Base-by-base conservation (phyloP, 2,329 filamentous ascomycete species). In the Xylaria sp. region DNA sequence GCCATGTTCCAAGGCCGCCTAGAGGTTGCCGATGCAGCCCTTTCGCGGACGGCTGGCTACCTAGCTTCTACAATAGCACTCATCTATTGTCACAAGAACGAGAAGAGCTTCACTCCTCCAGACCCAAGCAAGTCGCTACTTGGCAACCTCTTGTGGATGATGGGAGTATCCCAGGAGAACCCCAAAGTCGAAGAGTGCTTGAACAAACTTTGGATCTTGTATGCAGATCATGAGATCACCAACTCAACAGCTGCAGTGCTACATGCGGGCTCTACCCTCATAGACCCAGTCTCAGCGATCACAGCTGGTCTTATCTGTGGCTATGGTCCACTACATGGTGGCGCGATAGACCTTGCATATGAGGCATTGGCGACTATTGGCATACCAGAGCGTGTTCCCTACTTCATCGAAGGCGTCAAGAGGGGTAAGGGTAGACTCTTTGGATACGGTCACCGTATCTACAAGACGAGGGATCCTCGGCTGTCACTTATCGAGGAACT, bases 151-250 rank as follows among this genome's bases (percentile, higher is more conserved):
- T 72, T 84, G n/a, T 70, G 70, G 15, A 83, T 83, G 80, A 79
- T 80, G 65, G 78, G 80, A 2, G 66, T 78, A 15, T 70, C 78
- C 12, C 33, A 58, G 14, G 59, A 58, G 2, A 74, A 80, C 57
- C 70, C 74, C 2, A 69, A 72, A n/a, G 68, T 70, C 6, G 65
- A 73, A 37, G 60, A 45, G 21, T 72, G 62, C 63, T 78, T 62
- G 70, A 73, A 57, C 69, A 76, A 69, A 63, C 72, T 74, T 45
- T 82, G 66, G 78, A 81, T 82, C 23, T 72, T 84, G 2, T 79
- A 79, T 60, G 76, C 78, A 0, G 82, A 77, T 65, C 82, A 84
- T 62, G 82, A 82, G 61, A 81, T 83, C 78, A 81, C 82, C 17
- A 76, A 80, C 50, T 80, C 80, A 0, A 82, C 80, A 0, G 79